Conservation (phyloP, 805 yeast genomes). For the Scheffersomyces amazonensis region DNA sequence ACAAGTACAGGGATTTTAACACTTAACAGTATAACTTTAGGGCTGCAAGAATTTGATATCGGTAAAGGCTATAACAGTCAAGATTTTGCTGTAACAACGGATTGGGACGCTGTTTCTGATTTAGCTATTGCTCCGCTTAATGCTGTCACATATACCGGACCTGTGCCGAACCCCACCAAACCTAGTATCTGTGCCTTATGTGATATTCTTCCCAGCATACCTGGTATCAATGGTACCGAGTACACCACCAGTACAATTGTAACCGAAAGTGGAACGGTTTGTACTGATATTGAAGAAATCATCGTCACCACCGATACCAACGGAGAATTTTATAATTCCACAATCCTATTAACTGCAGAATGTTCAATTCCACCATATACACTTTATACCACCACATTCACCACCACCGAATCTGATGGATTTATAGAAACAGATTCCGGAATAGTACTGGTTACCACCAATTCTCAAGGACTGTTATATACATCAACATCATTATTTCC, state of each 20-base stretch:
- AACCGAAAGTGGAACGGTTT: not conserved
- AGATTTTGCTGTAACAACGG: not conserved
- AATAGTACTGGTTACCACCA: constrained; percentile 8
- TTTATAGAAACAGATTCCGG: constrained; percentile 12
- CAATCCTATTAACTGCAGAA: not conserved
- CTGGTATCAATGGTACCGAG: constrained; percentile 12
- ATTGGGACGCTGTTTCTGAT: constrained; percentile 15
- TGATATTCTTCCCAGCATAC: constrained; percentile 12
- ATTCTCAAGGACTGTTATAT: not conserved
- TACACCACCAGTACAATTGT: constrained; percentile 11
- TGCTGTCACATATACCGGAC: constrained; percentile 2
- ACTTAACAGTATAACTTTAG: not conserved
- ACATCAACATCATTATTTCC: not conserved
- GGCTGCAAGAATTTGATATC: not conserved
- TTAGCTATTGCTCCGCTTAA: constrained; percentile 12
- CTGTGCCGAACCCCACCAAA: constrained; percentile 10
- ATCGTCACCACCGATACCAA: constrained; percentile 4
- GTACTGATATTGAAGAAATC: constrained; percentile 11
- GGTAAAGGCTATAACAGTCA: not conserved
- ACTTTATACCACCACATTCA: constrained; percentile 12
- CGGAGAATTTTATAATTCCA: constrained; percentile 7
- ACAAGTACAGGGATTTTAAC: constrained; percentile 2
- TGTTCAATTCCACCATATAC: constrained; percentile 1
- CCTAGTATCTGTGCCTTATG: constrained; percentile 19
- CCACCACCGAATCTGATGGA: constrained; percentile 11